Conservation (phyloP, 139 green algal species). For the Auxenochlorella protothecoides region DNA sequence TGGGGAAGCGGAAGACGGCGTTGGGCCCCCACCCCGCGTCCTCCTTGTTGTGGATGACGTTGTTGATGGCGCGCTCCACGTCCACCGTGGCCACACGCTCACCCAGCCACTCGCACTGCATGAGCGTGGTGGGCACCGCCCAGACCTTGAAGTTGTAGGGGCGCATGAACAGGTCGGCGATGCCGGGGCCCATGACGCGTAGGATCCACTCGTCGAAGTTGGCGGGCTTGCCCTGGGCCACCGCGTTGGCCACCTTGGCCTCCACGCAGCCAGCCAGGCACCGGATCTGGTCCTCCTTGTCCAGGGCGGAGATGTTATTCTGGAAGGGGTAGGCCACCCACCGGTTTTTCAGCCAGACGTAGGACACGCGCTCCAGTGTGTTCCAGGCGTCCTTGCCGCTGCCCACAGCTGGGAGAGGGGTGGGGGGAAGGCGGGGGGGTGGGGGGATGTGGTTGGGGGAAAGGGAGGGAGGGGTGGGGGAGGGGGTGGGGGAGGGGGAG, state of each 20-base stretch:
- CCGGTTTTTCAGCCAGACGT: constrained; percentile 73
- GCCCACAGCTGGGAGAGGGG: constrained; percentile 12
- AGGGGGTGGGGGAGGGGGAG: no score
- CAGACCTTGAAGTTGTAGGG: constrained; percentile 93
- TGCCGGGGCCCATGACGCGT: constrained; percentile 72
- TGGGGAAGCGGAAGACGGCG: constrained; percentile 83
- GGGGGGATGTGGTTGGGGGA: no score
- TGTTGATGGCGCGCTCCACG: constrained; percentile 66
- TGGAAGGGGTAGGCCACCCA: constrained; percentile 90
- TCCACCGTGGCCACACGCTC: constrained; percentile 87
- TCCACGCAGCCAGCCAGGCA: constrained; percentile 78
- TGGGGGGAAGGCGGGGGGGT: no score
- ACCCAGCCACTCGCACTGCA: constrained; percentile 88
- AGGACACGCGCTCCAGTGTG: constrained; percentile 71
- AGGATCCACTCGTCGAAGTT: constrained; percentile 95
- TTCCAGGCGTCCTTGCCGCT: constrained; percentile 67
- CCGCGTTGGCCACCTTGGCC: constrained; percentile 63
- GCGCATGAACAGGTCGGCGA: constrained; percentile 88
- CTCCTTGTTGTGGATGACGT: constrained; percentile 76
- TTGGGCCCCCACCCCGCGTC: constrained; percentile 85
- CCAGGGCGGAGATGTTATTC: constrained; percentile 80
- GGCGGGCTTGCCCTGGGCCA: constrained; percentile 46
- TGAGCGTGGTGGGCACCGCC: constrained; percentile 56
- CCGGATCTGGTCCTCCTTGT: constrained; percentile 71
- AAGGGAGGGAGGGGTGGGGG: no score